Conservation (phyloP, 805 yeast genomes). For the Lachancea cidri region DNA sequence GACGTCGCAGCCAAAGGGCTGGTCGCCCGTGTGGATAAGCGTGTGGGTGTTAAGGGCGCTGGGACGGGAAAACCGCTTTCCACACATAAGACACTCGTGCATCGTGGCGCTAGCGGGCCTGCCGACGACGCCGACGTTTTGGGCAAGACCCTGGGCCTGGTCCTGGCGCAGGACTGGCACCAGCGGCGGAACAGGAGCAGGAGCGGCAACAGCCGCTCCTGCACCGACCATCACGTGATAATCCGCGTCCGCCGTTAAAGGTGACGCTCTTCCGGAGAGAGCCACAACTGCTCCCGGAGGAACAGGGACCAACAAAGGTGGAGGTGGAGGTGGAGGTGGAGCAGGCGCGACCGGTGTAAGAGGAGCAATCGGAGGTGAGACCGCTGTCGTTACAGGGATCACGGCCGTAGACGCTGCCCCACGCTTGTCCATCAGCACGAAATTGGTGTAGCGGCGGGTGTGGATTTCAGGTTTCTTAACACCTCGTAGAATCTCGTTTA, state of each 20-base stretch:
- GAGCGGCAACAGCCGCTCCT: no score
- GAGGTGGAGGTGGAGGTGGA: not conserved
- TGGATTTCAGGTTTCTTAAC: constrained; percentile 9
- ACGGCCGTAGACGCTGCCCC: not conserved
- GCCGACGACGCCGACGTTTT: not conserved
- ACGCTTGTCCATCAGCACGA: not conserved
- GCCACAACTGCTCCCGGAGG: not conserved
- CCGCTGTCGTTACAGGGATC: not conserved
- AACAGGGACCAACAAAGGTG: not conserved
- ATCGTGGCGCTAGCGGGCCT: constrained; percentile 4
- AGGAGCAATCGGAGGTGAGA: not conserved
- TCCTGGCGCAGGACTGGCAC: not conserved
- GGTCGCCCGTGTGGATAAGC: constrained; percentile 79
- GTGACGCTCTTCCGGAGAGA: not conserved
- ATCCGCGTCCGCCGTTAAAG: not conserved
- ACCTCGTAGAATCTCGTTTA: constrained; percentile 6
- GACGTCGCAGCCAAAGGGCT: constrained; percentile 63
- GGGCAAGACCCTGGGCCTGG: not conserved
- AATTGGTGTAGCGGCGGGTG: not conserved
- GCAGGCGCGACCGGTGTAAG: not conserved
- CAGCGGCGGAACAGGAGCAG: not conserved
- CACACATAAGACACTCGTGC: constrained; percentile 37
- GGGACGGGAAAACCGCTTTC: constrained; percentile 75
- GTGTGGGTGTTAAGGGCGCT: constrained; percentile 76
- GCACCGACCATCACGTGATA: no score